A percentile compares a stretch with the other conserved stretches of the same genome.
These are phyloP conservation scores for Akanthomyces muscarius DNA, from an alignment of 2,329 filamentous ascomycete species.

Conservation along the genomic window DNA sequence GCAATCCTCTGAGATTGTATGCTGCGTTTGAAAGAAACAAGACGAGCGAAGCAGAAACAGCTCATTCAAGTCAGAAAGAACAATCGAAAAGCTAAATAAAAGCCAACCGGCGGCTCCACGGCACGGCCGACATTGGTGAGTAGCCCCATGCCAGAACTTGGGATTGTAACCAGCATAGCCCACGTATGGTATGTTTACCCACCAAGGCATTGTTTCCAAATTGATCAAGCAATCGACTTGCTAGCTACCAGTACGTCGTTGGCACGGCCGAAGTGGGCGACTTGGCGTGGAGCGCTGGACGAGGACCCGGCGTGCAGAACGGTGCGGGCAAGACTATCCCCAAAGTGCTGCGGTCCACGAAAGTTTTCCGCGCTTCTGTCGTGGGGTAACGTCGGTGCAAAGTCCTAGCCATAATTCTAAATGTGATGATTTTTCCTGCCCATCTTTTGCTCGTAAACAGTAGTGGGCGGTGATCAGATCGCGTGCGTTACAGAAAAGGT, in stretches of 20 bases:
- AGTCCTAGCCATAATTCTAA: neutral
- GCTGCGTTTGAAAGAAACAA: neutral
- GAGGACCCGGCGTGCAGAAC: neutral
- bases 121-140: neutral
- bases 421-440: neutral
- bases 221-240: neutral
- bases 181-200: neutral
- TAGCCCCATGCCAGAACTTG: neutral
- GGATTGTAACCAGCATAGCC: neutral
- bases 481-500: constrained; percentile 6
- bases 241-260: neutral
- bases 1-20: neutral
- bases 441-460: neutral
- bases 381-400: neutral
- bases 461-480: neutral
- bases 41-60: neutral
- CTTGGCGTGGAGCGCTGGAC: neutral
- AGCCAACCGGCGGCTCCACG: neutral
- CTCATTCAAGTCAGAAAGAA: neutral
- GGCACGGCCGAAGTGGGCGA: neutral
- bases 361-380: too few species aligned
- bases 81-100: neutral
- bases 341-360: neutral
- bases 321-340: neutral
- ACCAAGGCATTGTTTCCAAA: neutral